Evolutionary conservation across 1,284 basidiomycete species (phyloP).

Genomic region (Boletellus deceptivus): DNA sequence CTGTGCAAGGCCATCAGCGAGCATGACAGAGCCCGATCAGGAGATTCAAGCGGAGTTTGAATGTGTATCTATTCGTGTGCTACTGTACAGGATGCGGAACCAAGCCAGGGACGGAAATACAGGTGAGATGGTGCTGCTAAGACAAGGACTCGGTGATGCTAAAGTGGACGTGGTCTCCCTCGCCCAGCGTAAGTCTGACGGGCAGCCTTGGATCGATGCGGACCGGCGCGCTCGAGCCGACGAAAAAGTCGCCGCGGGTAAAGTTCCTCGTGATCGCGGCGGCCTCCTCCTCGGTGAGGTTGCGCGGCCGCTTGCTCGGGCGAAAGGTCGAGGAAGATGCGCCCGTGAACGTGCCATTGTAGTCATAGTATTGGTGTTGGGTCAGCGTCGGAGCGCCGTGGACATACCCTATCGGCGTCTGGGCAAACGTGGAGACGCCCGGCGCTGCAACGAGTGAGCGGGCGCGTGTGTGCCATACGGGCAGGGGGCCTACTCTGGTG

Average conservation of each 20-base stretch:
- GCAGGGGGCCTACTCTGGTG: slow-evolving; percentile 35
- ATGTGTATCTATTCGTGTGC: not conserved
- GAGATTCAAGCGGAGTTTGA: not conserved
- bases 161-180: slow-evolving; percentile 78
- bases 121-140: slow-evolving; percentile 25
- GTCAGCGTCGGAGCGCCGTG: slow-evolving; percentile 50
- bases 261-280: slow-evolving; percentile 78
- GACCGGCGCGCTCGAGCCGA: slow-evolving; percentile 72
- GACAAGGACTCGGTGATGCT: slow-evolving; percentile 65
- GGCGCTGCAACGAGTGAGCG: slow-evolving; percentile 26
- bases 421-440: slow-evolving; percentile 34
- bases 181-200: slow-evolving; percentile 70
- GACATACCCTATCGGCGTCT: slow-evolving; percentile 34
- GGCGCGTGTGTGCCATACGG: not conserved
- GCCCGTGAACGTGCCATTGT: slow-evolving; percentile 62
- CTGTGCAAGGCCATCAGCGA: too few relatives aligned
- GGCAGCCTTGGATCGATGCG: slow-evolving; percentile 75
- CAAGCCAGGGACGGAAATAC: slow-evolving; percentile 9
- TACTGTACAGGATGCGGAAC: not conserved
- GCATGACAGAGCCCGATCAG: not conserved
- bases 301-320: slow-evolving; percentile 69
- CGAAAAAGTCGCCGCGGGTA: slow-evolving; percentile 73
- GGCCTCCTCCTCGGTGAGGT: slow-evolving; percentile 74
- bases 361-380: slow-evolving; percentile 75
- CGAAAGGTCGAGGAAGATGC: slow-evolving; percentile 71